Conservation (phyloP, 2,329 filamentous ascomycete species). For the Aspergillus pseudonomiae region DNA sequence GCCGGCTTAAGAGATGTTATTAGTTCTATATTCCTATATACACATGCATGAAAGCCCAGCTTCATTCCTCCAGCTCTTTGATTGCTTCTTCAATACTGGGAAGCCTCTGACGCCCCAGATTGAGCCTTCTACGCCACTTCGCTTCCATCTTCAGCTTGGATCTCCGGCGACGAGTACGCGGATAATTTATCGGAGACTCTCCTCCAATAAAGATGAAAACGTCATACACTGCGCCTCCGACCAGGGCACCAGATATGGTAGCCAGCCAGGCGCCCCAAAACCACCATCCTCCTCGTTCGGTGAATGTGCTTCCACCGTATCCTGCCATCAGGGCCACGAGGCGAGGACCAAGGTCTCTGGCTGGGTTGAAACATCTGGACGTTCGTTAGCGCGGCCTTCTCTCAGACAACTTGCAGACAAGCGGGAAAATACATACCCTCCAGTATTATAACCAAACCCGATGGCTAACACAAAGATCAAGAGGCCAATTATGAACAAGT, state of each 20-base stretch:
- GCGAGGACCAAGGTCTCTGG: conserved; percentile 40
- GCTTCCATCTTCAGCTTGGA: conserved; percentile 35
- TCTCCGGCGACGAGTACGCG: conserved; percentile 42
- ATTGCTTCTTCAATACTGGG: conserved; percentile 24
- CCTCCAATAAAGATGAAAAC: conserved; percentile 42
- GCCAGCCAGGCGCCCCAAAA: conserved; percentile 41
- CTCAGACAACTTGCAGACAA: background rate
- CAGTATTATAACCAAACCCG: conserved; percentile 40
- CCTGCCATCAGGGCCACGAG: conserved; percentile 37
- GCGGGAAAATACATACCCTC: conserved; percentile 24
- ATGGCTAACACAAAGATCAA: conserved; percentile 17
- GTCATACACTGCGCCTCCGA: conserved; percentile 39
- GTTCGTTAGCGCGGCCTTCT: background rate
- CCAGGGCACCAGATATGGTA: conserved; percentile 35
- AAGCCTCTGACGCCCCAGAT: conserved; percentile 16
- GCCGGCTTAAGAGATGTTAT: no score
- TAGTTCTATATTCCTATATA: background rate
- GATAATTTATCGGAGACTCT: conserved; percentile 46
- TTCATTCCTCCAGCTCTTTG: background rate
- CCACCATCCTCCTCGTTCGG: conserved; percentile 35
- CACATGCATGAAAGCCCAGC: background rate
- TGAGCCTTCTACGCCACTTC: conserved; percentile 24
- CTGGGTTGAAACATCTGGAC: conserved; percentile 37
- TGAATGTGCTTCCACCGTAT: conserved; percentile 33
- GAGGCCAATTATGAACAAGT: conserved; percentile 32